phyloP scores from a whole-genome alignment of 345 rosid genomes.

The Boechera retrofracta region DNA sequence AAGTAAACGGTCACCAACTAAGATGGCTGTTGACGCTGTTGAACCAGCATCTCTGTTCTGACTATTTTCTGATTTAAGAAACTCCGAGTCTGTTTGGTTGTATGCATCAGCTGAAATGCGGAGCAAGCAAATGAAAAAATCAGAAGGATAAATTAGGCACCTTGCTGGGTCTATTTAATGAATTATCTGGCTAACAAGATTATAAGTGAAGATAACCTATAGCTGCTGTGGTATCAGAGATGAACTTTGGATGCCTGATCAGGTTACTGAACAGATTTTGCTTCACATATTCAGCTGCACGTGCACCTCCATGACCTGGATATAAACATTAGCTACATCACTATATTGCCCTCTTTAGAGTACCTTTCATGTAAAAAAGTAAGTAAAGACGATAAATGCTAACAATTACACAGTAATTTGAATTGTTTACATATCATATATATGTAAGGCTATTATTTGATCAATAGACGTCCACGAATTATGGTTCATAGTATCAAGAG shows the following conservation, averaged over 20 bases:
- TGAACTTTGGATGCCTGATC: slow-evolving; percentile 93
- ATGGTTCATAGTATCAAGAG: not conserved
- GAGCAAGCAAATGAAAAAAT: slow-evolving; percentile 30
- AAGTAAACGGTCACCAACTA: slow-evolving; percentile 89
- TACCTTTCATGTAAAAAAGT: not conserved
- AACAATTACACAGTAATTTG: not conserved
- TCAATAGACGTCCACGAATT: not conserved
- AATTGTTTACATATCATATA: not conserved
- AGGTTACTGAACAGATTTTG: slow-evolving; percentile 92
- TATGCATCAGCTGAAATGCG: slow-evolving; percentile 83
- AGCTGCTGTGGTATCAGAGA: slow-evolving; percentile 90
- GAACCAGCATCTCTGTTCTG: slow-evolving; percentile 99
- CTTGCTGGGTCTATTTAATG: not conserved
- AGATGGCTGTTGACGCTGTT: slow-evolving; percentile 96
- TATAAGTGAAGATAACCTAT: slow-evolving; percentile 59
- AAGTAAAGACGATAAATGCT: not conserved
- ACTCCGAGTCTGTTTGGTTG: slow-evolving; percentile 89
- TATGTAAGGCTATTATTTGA: not conserved
- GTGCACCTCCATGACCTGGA: slow-evolving; percentile 99
- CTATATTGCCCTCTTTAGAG: not conserved
- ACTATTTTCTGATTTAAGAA: slow-evolving; percentile 85
- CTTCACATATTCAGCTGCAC: slow-evolving; percentile 99
- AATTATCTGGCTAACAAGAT: slow-evolving; percentile 14
- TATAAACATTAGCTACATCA: slow-evolving; percentile 31
- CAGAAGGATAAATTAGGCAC: slow-evolving; percentile 27